Percentiles rank a stretch among this genome's conserved stretches.
Conservation (phyloP, 2,329 filamentous ascomycete genomes). For the Microdochium trichocladiopsis region DNA sequence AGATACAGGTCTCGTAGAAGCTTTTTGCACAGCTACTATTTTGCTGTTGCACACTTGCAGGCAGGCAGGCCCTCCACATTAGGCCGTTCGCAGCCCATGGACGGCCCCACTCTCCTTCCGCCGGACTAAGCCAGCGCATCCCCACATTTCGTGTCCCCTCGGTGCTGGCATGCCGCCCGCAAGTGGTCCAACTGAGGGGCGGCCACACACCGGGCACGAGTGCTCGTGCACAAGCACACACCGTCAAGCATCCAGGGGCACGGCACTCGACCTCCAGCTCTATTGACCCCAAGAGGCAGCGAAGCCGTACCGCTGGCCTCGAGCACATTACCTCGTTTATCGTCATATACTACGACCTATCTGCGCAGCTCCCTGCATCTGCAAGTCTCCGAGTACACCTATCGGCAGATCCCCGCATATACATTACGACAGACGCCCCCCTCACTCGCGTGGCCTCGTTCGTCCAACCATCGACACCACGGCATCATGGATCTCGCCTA, state of each 20-base stretch:
- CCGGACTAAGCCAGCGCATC: not conserved
- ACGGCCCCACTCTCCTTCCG: not conserved
- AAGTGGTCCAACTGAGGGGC: not conserved
- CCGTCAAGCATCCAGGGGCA: not conserved
- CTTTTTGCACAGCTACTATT: no score
- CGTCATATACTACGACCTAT: no score
- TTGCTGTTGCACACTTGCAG: no score
- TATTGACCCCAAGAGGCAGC: no score
- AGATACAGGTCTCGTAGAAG: no score
- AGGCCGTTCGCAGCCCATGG: not conserved
- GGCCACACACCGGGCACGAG: not conserved
- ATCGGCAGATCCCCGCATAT: no score
- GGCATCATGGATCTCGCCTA: conserved; percentile 84
- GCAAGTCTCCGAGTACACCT: no score
- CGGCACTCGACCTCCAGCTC: no score
- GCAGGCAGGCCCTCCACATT: not conserved
- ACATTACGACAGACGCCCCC: no score
- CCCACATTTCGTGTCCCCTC: not conserved
- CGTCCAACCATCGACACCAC: not conserved
- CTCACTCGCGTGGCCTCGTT: not conserved
- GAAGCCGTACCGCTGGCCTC: no score
- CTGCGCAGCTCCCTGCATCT: no score
- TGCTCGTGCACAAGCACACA: not conserved
- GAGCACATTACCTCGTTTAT: no score
- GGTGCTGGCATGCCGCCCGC: not conserved